Percentiles rank a stretch among this genome's conserved stretches.
These are phyloP conservation scores for Hypoxylon sp. DNA, from an alignment of 2,329 filamentous ascomycete species.

Conservation along the genomic window DNA sequence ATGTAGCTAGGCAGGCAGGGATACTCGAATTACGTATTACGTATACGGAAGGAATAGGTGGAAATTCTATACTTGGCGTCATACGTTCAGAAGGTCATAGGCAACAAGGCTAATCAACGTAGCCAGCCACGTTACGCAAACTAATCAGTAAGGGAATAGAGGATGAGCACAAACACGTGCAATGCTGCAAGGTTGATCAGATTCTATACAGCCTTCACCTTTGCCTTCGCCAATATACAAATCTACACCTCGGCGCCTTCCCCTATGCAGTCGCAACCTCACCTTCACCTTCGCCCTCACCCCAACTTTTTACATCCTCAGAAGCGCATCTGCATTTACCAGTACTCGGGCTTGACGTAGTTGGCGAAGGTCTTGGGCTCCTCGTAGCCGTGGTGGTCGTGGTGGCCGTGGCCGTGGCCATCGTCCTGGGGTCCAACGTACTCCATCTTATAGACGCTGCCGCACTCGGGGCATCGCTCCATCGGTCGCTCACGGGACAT, in stretches of 20 bases:
- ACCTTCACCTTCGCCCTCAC: not conserved
- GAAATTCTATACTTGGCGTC: slow-evolving; percentile 32
- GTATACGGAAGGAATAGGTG: not conserved
- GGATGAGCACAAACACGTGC: slow-evolving; percentile 12
- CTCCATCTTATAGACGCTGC: slow-evolving; percentile 97
- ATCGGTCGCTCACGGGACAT: slow-evolving; percentile 90
- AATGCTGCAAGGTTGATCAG: slow-evolving; percentile 33
- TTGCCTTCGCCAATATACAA: slow-evolving; percentile 47
- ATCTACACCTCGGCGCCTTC: slow-evolving; percentile 32
- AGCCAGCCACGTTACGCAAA: slow-evolving; percentile 19
- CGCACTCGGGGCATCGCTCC: slow-evolving; percentile 97
- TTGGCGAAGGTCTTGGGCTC: slow-evolving; percentile 98
- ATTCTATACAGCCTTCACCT: slow-evolving; percentile 46
- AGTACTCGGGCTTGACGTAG: slow-evolving; percentile 95
- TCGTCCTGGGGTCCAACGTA: slow-evolving; percentile 89
- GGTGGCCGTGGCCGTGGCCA: slow-evolving; percentile 68
- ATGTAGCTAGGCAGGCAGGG: slow-evolving; percentile 13
- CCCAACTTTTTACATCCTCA: slow-evolving; percentile 22
- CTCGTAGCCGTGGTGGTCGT: slow-evolving; percentile 74
- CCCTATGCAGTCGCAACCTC: slow-evolving; percentile 23
- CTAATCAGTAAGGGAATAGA: slow-evolving; percentile 8
- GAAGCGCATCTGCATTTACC: slow-evolving; percentile 67
- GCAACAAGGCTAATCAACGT: slow-evolving; percentile 20
- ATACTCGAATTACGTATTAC: slow-evolving; percentile 3
- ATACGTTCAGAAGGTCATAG: slow-evolving; percentile 21